These are phyloP conservation scores for Gymnopus androsaceus DNA, from an alignment of 1,284 basidiomycete genomes.

Conservation along the genomic window DNA sequence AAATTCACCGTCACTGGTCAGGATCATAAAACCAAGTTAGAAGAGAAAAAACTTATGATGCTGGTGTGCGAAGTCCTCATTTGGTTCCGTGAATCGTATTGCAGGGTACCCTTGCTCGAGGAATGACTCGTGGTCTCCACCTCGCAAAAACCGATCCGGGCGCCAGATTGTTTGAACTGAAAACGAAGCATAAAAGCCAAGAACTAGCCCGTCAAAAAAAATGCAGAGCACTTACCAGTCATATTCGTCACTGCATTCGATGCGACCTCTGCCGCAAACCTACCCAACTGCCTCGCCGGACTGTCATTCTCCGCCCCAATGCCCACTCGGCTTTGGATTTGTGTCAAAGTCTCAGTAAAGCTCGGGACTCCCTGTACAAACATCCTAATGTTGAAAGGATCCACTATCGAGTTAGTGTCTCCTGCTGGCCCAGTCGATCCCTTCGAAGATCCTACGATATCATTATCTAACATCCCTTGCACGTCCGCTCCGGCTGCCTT, in stretches of 20 bases:
- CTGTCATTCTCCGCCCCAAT: conserved; percentile 58
- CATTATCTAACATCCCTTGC: conserved; percentile 54
- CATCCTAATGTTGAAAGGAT: conserved; percentile 49
- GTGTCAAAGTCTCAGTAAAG: conserved; percentile 36
- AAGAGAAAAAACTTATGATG: too few species aligned
- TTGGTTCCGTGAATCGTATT: conserved; percentile 55
- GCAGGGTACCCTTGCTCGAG: conserved; percentile 49
- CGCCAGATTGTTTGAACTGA: conserved; percentile 19
- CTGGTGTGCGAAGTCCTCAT: conserved; percentile 58
- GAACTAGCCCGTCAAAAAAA: background rate
- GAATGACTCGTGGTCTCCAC: conserved; percentile 57
- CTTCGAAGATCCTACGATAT: conserved; percentile 29
- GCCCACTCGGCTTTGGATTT: conserved; percentile 34
- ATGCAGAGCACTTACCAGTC: conserved; percentile 37
- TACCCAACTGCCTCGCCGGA: conserved; percentile 49
- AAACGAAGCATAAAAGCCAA: background rate
- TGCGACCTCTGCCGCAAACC: conserved; percentile 51
- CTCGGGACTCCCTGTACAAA: conserved; percentile 51
- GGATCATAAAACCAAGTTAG: too few species aligned
- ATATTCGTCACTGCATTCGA: conserved; percentile 48
- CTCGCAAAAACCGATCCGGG: conserved; percentile 45
- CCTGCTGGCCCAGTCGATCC: conserved; percentile 2
- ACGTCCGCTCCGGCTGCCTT: conserved; percentile 45
- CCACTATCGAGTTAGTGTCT: conserved; percentile 20
- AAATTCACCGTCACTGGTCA: too few species aligned